Evolutionary conservation across 1,139 yeast genomes (phyloP).

Genomic region (Scheffersomyces parashehatae): DNA sequence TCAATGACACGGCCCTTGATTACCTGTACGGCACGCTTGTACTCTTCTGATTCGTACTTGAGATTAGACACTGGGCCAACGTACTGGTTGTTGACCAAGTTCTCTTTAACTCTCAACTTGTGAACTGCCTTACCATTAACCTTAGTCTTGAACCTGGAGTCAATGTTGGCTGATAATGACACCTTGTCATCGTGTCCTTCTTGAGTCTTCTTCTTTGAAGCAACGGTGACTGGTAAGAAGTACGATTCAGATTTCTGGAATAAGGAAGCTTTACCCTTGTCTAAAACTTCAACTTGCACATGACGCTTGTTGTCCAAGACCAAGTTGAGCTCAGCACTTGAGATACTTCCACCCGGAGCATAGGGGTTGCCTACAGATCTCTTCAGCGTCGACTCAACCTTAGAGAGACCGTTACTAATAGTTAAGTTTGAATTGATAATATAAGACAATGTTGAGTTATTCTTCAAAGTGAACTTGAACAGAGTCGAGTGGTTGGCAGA

Average conservation of each 20-base stretch:
- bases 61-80: constrained; percentile 2
- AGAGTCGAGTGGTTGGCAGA: constrained; percentile 1
- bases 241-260: neutral
- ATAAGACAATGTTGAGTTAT: constrained; percentile 6
- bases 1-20: constrained; percentile 1
- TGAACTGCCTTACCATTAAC: neutral
- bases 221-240: neutral
- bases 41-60: constrained; percentile 2
- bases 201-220: neutral
- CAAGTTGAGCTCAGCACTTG: neutral
- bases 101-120: constrained; percentile 1
- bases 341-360: neutral
- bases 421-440: constrained; percentile 1
- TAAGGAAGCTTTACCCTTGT: neutral
- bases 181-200: neutral
- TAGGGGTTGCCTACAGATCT: neutral
- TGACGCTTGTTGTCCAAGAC: neutral
- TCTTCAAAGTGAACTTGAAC: constrained; percentile 3
- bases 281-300: neutral
- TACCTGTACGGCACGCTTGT: constrained; percentile 2
- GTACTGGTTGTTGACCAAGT: neutral
- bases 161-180: neutral
- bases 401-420: neutral
- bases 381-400: neutral
- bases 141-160: neutral